Base-by-base conservation (phyloP, 805 yeast species). In the Pichia deserticola region DNA sequence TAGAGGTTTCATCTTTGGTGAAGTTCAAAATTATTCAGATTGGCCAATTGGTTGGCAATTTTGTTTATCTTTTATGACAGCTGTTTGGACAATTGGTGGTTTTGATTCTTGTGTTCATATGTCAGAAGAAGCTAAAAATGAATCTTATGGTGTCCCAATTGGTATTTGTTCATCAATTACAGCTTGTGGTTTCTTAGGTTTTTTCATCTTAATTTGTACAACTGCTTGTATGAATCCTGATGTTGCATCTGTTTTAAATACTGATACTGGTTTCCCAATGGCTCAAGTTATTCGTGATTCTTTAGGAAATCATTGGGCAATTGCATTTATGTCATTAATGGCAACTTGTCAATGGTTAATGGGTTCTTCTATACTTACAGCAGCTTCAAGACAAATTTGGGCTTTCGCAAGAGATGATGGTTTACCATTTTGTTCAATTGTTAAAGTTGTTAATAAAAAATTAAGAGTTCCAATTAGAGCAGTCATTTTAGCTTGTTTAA, bases 341-440 rank as follows among this genome's bases (percentile, higher is more conserved):
- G 76, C 81, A 6, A 60, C 73, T 53, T 79, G 84, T 32, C 87
- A 81, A 61, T 79, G 76, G 61, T 63, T 81, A 41, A 83, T 82
- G 87, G 83, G 85, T 30, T 71, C 77, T 28, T 77, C 84, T 5
- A 72, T 78, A 45, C 66, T 81, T 38, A 73, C 81, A 42, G 87
- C 88, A 6, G 74, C 76, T 10, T 81, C 86, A 1, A 75, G 89
- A 64, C 89, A 83, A 64, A 74, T 81, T 42, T 84, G 84, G 79
- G 87, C 89, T 1, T 81, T 83, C 62, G 79, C 86, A 27, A 76
- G 90, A 67, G 90, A 84, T 61, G 79, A 81, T 58, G 89, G 88
- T 10, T 69, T 84, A 51, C 89, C 89, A 13, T 67, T 81, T 50
- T 73, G 82, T 25, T 63, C 69, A 44, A 71, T 69, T 59, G 70